A percentile compares a stretch with the other conserved stretches of the same genome.
These are phyloP conservation scores for Pelargonium myrrhifolium DNA, from an alignment of 441 rosid genomes.

Conservation along the genomic window DNA sequence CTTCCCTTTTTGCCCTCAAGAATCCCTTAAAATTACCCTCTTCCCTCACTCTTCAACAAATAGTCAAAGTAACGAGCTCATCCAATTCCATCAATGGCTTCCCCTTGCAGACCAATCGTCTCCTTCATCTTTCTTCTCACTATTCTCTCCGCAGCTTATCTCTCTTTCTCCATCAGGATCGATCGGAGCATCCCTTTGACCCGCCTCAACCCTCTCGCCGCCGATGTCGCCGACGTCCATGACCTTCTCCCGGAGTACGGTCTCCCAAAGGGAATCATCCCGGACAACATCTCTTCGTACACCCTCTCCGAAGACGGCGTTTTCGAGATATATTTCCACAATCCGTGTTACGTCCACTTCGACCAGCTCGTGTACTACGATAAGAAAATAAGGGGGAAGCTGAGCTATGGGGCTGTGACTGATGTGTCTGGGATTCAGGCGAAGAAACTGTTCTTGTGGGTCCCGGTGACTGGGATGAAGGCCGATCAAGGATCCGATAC, in stretches of 20 bases:
- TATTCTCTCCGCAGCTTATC: conserved; percentile 20
- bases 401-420: conserved; percentile 39
- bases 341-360: conserved; percentile 40
- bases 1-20: too few species aligned
- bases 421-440: conserved; percentile 47
- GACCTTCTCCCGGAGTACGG: conserved; percentile 49
- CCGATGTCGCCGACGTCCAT: conserved; percentile 33
- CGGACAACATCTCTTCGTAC: conserved; percentile 40
- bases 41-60: neutral
- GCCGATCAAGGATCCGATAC: conserved; percentile 26
- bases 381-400: conserved; percentile 34
- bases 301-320: conserved; percentile 35
- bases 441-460: conserved; percentile 43
- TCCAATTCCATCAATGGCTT: conserved; percentile 31
- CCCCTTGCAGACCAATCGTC: conserved; percentile 10
- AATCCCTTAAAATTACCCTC: neutral
- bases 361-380: conserved; percentile 40
- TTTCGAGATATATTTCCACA: conserved; percentile 32
- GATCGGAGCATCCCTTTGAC: conserved; percentile 17
- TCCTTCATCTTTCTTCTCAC: conserved; percentile 16
- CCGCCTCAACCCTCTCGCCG: conserved; percentile 5
- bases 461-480: conserved; percentile 41
- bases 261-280: conserved; percentile 53
- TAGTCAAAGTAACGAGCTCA: neutral
- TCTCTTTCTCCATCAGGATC: conserved; percentile 21